These are phyloP conservation scores for Athelia sp. DNA, from an alignment of 1,284 basidiomycete genomes.

Conservation along the genomic window DNA sequence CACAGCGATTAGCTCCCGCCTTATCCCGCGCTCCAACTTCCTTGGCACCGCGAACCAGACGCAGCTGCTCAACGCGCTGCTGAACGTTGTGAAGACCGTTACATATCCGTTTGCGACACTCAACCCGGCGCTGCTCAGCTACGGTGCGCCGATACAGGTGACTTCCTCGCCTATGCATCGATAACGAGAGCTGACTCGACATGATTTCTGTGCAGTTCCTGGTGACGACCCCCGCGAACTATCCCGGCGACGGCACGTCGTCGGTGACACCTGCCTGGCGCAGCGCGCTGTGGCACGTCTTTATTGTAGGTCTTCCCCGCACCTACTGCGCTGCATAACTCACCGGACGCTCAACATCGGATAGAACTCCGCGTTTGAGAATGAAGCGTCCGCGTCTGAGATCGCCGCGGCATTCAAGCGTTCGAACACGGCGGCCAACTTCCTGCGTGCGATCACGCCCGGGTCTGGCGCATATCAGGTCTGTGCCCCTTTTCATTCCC, in stretches of 20 bases:
- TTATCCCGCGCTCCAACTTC: conserved; percentile 10
- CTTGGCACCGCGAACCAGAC: conserved; percentile 3
- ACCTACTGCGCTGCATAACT: too few species aligned
- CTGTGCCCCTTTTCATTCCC: background rate
- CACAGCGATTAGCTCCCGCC: conserved; percentile 10
- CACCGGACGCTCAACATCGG: too few species aligned
- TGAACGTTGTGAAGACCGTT: conserved; percentile 7
- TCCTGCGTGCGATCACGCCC: conserved; percentile 2
- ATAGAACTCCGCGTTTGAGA: conserved; percentile 5
- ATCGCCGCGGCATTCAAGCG: background rate
- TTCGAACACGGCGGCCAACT: background rate
- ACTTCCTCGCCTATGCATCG: background rate
- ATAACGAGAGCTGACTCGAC: background rate
- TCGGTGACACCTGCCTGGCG: conserved; percentile 8
- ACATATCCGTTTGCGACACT: conserved; percentile 9
- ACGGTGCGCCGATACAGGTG: too few species aligned
- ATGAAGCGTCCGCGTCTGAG: conserved; percentile 2
- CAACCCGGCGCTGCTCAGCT: background rate
- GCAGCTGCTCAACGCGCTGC: conserved; percentile 1
- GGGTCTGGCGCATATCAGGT: conserved; percentile 6
- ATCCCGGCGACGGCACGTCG: too few species aligned
- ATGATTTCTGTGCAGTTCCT: too few species aligned
- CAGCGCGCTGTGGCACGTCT: conserved; percentile 8
- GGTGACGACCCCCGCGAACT: too few species aligned
- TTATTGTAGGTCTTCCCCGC: background rate